Percentiles rank a stretch among this genome's conserved stretches.
Conservation (phyloP, 108 stramenopile genomes). For the Chaetoceros tenuissimus region DNA sequence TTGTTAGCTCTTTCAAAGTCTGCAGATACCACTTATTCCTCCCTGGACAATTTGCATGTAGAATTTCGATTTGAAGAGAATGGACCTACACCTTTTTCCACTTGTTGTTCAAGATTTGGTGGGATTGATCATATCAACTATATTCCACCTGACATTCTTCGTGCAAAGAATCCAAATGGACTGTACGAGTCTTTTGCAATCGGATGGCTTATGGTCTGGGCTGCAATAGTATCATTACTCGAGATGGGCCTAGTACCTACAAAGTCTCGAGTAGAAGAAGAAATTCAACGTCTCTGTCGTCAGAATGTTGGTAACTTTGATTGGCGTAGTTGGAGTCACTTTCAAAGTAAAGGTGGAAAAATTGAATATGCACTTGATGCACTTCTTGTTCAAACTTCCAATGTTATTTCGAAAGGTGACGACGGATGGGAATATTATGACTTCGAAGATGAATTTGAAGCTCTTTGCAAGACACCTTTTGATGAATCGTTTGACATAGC, state of each 20-base stretch:
- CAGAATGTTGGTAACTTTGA: too few relatives aligned
- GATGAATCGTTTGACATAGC: neutral
- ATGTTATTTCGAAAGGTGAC: neutral
- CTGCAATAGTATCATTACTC: neutral
- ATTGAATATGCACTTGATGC: conserved; percentile 3
- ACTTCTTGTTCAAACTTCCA: neutral
- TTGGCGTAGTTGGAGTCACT: neutral
- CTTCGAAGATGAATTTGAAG: neutral
- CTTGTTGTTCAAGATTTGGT: neutral
- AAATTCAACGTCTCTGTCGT: too few relatives aligned
- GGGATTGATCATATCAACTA: neutral
- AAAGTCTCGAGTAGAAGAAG: neutral
- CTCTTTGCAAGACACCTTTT: neutral
- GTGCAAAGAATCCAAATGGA: neutral
- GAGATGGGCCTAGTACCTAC: neutral
- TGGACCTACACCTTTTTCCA: neutral
- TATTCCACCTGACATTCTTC: conserved; percentile 1
- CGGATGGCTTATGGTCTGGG: conserved; percentile 1
- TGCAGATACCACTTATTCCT: neutral
- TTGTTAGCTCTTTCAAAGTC: neutral
- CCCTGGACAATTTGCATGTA: too few relatives aligned
- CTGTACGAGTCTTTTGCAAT: neutral
- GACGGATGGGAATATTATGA: neutral
- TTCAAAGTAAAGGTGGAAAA: neutral
- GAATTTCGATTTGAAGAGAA: neutral